Evolutionary conservation across 1,284 basidiomycete genomes (phyloP).

Genomic region (Mixia osmundae): DNA sequence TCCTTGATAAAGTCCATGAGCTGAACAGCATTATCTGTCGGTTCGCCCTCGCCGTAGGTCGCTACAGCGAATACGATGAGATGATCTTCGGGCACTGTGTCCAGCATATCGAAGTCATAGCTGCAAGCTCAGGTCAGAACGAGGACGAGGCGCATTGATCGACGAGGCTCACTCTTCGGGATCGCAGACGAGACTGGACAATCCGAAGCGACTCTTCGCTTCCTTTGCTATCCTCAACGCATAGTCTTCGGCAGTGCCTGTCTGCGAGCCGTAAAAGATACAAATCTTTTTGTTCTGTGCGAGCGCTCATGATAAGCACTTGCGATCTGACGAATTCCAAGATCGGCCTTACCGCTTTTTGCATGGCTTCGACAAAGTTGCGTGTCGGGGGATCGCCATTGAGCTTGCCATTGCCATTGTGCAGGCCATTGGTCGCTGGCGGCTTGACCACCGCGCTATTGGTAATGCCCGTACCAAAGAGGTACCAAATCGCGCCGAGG

Average conservation of each 20-base stretch:
- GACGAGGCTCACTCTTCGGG: conserved; percentile 43
- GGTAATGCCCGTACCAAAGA: conserved; percentile 48
- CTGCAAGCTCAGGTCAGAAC: conserved; percentile 4
- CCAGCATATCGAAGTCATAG: conserved; percentile 90
- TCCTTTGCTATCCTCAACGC: conserved; percentile 24
- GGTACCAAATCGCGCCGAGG: conserved; percentile 43
- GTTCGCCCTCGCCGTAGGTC: conserved; percentile 91
- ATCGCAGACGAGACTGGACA: conserved; percentile 79
- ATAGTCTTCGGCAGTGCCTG: conserved; percentile 73
- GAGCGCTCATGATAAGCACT: neutral
- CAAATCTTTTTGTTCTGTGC: conserved; percentile 59
- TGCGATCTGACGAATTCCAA: neutral
- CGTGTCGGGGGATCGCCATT: conserved; percentile 49
- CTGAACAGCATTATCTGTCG: conserved; percentile 91
- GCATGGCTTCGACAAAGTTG: conserved; percentile 77
- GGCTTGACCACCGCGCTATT: conserved; percentile 31
- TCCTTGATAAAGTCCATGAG: conserved; percentile 81
- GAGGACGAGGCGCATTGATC: neutral
- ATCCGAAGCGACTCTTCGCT: conserved; percentile 75
- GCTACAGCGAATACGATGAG: conserved; percentile 87
- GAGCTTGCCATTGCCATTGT: conserved; percentile 23
- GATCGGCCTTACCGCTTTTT: conserved; percentile 41
- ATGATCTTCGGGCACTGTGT: conserved; percentile 62
- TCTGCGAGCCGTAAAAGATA: conserved; percentile 91
- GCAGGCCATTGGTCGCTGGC: conserved; percentile 28